phyloP scores from a whole-genome alignment of 352 stramenopile species.

The Saprolegnia parasitica region DNA sequence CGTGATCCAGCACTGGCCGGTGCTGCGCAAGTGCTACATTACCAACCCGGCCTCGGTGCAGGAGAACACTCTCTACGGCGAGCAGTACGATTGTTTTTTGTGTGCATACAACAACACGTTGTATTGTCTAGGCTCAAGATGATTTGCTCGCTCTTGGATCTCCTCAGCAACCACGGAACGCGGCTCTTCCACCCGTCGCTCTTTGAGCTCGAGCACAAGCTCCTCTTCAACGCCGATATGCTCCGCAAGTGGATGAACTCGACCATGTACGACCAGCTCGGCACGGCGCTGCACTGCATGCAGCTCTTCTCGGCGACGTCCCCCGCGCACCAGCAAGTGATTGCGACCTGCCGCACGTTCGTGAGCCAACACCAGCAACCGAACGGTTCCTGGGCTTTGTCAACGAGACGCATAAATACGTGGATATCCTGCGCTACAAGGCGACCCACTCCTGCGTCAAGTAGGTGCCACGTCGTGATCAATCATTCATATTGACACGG shows the following conservation, averaged over 20 bases:
- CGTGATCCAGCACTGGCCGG: constrained; percentile 68
- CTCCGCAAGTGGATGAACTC: constrained; percentile 68
- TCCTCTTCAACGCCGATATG: constrained; percentile 68
- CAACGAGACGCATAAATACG: constrained; percentile 44
- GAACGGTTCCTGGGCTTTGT: constrained; percentile 69
- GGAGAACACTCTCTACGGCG: constrained; percentile 19
- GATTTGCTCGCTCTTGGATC: constrained; percentile 72
- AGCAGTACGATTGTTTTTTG: constrained; percentile 18
- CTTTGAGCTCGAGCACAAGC: constrained; percentile 63
- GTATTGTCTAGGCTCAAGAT: constrained; percentile 49
- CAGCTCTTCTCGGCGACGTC: constrained; percentile 50
- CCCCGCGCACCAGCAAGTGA: constrained; percentile 40
- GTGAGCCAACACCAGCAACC: constrained; percentile 60
- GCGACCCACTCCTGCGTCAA: constrained; percentile 73
- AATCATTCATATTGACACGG: no score
- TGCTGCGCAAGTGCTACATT: constrained; percentile 57
- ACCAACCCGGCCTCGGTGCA: not conserved
- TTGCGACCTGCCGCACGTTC: constrained; percentile 57
- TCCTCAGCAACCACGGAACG: constrained; percentile 74
- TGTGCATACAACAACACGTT: not conserved
- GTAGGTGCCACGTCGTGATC: constrained; percentile 33
- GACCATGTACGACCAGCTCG: constrained; percentile 68
- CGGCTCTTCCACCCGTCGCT: constrained; percentile 59
- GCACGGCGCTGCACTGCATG: constrained; percentile 73
- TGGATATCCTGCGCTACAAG: constrained; percentile 57